Evolutionary conservation across 1,284 basidiomycete species (phyloP).

Genomic region (Afroboletus lepidellus): DNA sequence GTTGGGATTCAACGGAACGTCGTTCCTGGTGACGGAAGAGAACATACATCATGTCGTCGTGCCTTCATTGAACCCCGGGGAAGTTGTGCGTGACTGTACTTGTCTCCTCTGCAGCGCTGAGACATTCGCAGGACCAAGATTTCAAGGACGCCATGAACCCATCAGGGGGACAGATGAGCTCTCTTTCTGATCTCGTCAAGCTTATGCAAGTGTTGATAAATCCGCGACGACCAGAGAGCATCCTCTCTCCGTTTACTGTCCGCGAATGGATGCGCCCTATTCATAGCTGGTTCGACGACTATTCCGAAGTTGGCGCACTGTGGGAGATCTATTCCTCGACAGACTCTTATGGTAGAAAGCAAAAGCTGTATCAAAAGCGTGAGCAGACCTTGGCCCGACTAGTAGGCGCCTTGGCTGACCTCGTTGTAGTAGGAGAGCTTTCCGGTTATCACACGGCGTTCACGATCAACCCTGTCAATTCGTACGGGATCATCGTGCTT

Average conservation of each 20-base stretch:
- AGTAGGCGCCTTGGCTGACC: slow-evolving; percentile 1
- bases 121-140: slow-evolving; percentile 35
- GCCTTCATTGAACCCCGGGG: slow-evolving; percentile 30
- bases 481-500: slow-evolving; percentile 47
- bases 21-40: slow-evolving; percentile 36
- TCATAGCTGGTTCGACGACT: slow-evolving; percentile 42
- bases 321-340: slow-evolving; percentile 47
- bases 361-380: slow-evolving; percentile 40
- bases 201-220: slow-evolving; percentile 45
- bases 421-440: slow-evolving; percentile 41
- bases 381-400: background rate
- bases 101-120: background rate
- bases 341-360: slow-evolving; percentile 37
- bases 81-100: slow-evolving; percentile 30
- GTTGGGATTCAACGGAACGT: slow-evolving; percentile 39
- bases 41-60: slow-evolving; percentile 35
- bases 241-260: slow-evolving; percentile 38
- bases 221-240: slow-evolving; percentile 33
- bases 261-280: slow-evolving; percentile 45
- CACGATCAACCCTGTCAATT: slow-evolving; percentile 44
- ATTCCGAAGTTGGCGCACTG: slow-evolving; percentile 43
- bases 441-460: slow-evolving; percentile 45
- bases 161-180: slow-evolving; percentile 49
- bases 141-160: slow-evolving; percentile 43
- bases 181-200: slow-evolving; percentile 42